A percentile compares a stretch with the other conserved stretches of the same genome.
phyloP scores from a whole-genome alignment of 129 eudicot genomes.

The Escallonia rubra region DNA sequence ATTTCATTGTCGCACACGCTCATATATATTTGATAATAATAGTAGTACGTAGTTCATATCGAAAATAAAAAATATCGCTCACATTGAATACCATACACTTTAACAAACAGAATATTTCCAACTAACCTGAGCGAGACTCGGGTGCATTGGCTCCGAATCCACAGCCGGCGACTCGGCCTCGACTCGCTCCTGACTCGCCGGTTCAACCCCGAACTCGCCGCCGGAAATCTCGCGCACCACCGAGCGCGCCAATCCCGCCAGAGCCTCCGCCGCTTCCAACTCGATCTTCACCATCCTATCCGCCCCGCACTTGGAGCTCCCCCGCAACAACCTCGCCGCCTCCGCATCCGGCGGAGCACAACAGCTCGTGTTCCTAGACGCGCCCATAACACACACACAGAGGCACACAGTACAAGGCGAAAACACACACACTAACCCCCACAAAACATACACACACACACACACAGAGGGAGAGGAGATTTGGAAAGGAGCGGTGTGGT shows the following conservation, averaged over 20 bases:
- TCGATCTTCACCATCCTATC: conserved; percentile 39
- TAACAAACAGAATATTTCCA: background rate
- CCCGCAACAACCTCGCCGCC: background rate
- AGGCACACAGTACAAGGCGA: background rate
- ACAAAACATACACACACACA: background rate
- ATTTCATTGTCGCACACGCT: too few relatives aligned
- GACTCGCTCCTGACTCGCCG: background rate
- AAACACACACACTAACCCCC: background rate
- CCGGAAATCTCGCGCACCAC: conserved; percentile 14
- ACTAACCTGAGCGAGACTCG: conserved; percentile 7
- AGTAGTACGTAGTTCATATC: too few relatives aligned
- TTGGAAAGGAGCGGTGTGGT: conserved; percentile 13
- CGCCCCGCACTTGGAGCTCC: background rate
- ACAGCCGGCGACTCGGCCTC: too few relatives aligned
- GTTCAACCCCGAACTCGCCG: conserved; percentile 7
- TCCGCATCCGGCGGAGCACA: background rate
- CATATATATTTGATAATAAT: too few relatives aligned
- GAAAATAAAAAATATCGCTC: too few relatives aligned
- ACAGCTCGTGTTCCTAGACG: background rate
- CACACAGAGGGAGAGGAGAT: conserved; percentile 9
- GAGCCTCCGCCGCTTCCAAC: conserved; percentile 71
- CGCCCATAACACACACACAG: background rate
- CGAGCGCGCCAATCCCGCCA: conserved; percentile 50
- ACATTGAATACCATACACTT: too few relatives aligned
- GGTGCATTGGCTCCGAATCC: background rate